A percentile compares a stretch with the other conserved stretches of the same genome.
phyloP scores from a whole-genome alignment of 129 eudicot genomes.

The Flaveria linearis region DNA sequence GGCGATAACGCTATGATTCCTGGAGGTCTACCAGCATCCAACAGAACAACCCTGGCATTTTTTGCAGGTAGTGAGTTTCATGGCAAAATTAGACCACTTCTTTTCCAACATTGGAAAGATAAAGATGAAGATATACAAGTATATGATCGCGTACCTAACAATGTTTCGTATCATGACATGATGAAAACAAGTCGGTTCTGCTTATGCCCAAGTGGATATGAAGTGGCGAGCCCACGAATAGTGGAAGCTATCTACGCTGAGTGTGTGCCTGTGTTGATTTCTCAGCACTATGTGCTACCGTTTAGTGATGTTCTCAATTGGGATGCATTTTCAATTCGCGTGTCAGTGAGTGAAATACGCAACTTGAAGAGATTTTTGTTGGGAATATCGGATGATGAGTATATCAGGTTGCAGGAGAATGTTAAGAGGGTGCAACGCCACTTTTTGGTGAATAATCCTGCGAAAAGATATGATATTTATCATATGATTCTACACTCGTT shows the following conservation, averaged over 20 bases:
- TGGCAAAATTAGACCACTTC: constrained; percentile 55
- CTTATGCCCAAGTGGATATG: constrained; percentile 86
- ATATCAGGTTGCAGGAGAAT: constrained; percentile 41
- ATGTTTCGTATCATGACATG: constrained; percentile 54
- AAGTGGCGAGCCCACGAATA: constrained; percentile 79
- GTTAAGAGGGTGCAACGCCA: constrained; percentile 68
- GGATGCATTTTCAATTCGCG: constrained; percentile 60
- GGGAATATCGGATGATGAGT: constrained; percentile 50
- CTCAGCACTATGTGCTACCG: constrained; percentile 59
- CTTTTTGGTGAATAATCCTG: constrained; percentile 70
- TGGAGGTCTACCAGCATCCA: constrained; percentile 46
- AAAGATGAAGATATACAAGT: constrained; percentile 64
- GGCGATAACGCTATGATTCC: constrained; percentile 32
- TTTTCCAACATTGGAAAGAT: constrained; percentile 67
- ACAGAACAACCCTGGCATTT: constrained; percentile 65
- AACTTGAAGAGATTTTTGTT: constrained; percentile 54
- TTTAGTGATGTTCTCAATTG: constrained; percentile 81
- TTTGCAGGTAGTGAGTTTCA: constrained; percentile 73
- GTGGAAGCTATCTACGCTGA: constrained; percentile 76
- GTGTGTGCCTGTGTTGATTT: constrained; percentile 79
- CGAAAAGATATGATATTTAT: constrained; percentile 76
- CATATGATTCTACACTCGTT: constrained; percentile 78
- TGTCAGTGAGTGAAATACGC: constrained; percentile 61
- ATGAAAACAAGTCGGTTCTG: constrained; percentile 75
- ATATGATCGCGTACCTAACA: constrained; percentile 47